Percentiles rank a stretch among this genome's conserved stretches.
Evolutionary conservation across 2,329 filamentous ascomycete species (phyloP).

Genomic region (Aspergillus aculeatinus): DNA sequence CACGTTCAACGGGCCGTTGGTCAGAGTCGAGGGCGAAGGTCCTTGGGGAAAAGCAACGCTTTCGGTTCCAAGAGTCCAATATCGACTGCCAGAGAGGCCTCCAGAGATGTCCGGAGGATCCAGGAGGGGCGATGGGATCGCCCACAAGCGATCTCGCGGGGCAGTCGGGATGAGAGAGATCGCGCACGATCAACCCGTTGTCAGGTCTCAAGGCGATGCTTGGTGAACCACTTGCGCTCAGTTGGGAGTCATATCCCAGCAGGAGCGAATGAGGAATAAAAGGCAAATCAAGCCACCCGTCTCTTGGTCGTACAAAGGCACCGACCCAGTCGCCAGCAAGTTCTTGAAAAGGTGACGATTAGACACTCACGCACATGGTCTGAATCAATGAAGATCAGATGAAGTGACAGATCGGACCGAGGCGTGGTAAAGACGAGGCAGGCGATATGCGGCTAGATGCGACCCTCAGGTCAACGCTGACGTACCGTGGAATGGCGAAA

Average conservation of each 20-base stretch:
- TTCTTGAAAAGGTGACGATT: neutral
- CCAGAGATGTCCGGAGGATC: conserved; percentile 50
- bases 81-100: conserved; percentile 48
- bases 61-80: conserved; percentile 46
- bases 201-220: neutral
- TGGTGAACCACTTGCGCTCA: neutral
- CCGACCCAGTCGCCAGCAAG: neutral
- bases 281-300: neutral
- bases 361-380: neutral
- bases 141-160: conserved; percentile 23
- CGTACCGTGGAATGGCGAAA: neutral
- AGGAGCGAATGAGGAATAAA: neutral
- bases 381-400: neutral
- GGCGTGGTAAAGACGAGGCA: neutral
- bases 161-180: conserved; percentile 1
- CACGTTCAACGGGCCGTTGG: conserved; percentile 40
- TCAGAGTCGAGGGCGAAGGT: conserved; percentile 41
- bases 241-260: conserved; percentile 9
- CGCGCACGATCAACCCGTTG: neutral
- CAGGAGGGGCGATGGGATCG: conserved; percentile 49
- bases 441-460: neutral
- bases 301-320: neutral
- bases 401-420: neutral
- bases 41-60: conserved; percentile 30
- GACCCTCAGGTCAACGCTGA: neutral